Evolutionary conservation across 352 stramenopile genomes (phyloP).

Genomic region (Phytophthora cactorum): DNA sequence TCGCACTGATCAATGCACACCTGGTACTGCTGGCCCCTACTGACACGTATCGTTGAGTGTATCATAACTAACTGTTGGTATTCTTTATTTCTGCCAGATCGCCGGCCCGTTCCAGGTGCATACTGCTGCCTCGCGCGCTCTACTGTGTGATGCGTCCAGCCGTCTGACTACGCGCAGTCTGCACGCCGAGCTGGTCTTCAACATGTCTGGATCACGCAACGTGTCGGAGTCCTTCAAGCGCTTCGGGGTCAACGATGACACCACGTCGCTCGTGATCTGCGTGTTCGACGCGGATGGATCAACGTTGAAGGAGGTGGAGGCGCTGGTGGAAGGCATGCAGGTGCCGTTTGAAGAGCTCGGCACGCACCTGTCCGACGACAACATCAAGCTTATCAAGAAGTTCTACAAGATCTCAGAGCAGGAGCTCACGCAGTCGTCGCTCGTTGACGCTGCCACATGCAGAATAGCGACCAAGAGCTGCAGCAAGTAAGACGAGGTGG

Average conservation of each 20-base stretch:
- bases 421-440: conserved; percentile 67
- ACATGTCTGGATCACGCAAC: conserved; percentile 84
- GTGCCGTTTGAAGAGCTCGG: conserved; percentile 54
- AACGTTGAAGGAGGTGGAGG: conserved; percentile 37
- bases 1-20: conserved; percentile 76
- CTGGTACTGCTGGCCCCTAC: conserved; percentile 41
- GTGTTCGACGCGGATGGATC: conserved; percentile 73
- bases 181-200: conserved; percentile 87
- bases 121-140: conserved; percentile 65
- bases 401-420: conserved; percentile 88
- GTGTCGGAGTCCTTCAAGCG: conserved; percentile 84
- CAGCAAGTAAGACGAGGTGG: conserved; percentile 64
- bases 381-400: conserved; percentile 73
- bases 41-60: conserved; percentile 5
- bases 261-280: conserved; percentile 70
- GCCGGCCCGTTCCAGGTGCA: conserved; percentile 81
- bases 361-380: conserved; percentile 48
- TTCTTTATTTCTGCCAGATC: conserved; percentile 43
- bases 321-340: conserved; percentile 62
- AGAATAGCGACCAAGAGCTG: conserved; percentile 91
- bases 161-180: conserved; percentile 77
- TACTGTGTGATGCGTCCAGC: conserved; percentile 67
- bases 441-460: conserved; percentile 72
- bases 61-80: conserved; percentile 2
- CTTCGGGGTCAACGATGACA: conserved; percentile 70